A percentile compares a stretch with the other conserved stretches of the same genome.
These are phyloP conservation scores for Phialophora tarda DNA, from an alignment of 2,329 filamentous ascomycete genomes.

Conservation along the genomic window DNA sequence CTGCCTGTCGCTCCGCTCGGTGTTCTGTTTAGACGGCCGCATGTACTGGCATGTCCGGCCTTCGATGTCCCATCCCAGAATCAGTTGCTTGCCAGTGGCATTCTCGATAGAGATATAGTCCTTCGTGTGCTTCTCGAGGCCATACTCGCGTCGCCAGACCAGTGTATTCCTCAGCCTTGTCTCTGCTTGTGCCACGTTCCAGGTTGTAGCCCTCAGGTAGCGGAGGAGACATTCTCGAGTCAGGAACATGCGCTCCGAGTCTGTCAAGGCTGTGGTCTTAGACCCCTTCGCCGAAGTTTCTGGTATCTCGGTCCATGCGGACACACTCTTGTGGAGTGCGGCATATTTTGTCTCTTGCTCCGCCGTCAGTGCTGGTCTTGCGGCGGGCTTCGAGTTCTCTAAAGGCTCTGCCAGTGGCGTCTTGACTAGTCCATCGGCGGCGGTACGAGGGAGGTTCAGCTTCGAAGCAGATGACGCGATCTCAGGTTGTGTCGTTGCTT, in stretches of 20 bases:
- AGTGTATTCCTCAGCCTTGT: constrained; percentile 82
- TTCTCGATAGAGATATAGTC: constrained; percentile 94
- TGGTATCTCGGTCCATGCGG: constrained; percentile 72
- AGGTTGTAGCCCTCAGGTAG: constrained; percentile 93
- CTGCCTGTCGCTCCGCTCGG: constrained; percentile 81
- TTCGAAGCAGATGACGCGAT: constrained; percentile 10
- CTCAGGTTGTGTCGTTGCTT: constrained; percentile 5
- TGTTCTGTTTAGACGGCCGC: constrained; percentile 89
- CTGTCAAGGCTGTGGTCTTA: constrained; percentile 68
- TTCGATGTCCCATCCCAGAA: constrained; percentile 84
- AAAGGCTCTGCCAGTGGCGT: constrained; percentile 66
- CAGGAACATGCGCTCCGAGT: constrained; percentile 85
- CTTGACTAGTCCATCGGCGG: constrained; percentile 51
- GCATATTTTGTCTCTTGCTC: constrained; percentile 86
- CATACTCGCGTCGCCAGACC: constrained; percentile 89
- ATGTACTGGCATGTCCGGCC: constrained; percentile 90
- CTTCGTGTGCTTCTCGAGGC: constrained; percentile 72
- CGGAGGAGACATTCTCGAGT: constrained; percentile 90
- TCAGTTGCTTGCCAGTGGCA: constrained; percentile 92
- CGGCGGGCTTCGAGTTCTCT: constrained; percentile 62
- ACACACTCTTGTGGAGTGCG: constrained; percentile 71
- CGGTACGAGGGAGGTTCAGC: constrained; percentile 45
- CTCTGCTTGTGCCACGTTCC: constrained; percentile 75
- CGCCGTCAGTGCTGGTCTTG: constrained; percentile 66
- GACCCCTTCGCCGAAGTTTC: constrained; percentile 65